phyloP scores from a whole-genome alignment of 495 filamentous ascomycete genomes.

The Penicillium fimorum region DNA sequence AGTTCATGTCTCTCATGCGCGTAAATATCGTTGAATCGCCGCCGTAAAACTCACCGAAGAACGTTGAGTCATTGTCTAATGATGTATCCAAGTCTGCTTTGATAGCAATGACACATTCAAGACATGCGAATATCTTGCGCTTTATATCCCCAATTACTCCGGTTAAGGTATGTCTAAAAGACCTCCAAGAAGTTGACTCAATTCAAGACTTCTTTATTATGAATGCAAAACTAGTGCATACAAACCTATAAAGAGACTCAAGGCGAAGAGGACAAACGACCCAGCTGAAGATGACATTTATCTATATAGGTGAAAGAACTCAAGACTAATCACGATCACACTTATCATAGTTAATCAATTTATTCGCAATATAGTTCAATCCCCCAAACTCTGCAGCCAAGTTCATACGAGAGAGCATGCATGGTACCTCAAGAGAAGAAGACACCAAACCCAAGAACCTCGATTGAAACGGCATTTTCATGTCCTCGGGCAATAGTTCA shows the following conservation, averaged over 20 bases:
- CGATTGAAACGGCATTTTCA: too few relatives aligned
- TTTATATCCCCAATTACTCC: not conserved
- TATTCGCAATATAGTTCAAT: too few relatives aligned
- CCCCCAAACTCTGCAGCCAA: not conserved
- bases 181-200: too few relatives aligned
- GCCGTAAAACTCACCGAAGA: not conserved
- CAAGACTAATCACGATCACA: not conserved
- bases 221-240: not conserved
- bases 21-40: not conserved
- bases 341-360: too few relatives aligned
- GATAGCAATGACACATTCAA: not conserved
- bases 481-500: too few relatives aligned
- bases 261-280: not conserved
- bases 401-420: not conserved
- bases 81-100: not conserved
- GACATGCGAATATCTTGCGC: not conserved
- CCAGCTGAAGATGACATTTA: not conserved
- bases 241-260: not conserved
- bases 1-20: constrained; percentile 6
- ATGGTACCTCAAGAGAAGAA: too few relatives aligned
- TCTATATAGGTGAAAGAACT: not conserved
- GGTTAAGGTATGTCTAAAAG: not conserved
- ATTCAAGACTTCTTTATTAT: not conserved
- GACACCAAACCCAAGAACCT: too few relatives aligned
- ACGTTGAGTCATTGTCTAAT: not conserved